A percentile compares a stretch with the other conserved stretches of the same genome.
These are phyloP conservation scores for Symbiodinium natans DNA, from an alignment of 73 alveolate genomes.

Conservation along the genomic window DNA sequence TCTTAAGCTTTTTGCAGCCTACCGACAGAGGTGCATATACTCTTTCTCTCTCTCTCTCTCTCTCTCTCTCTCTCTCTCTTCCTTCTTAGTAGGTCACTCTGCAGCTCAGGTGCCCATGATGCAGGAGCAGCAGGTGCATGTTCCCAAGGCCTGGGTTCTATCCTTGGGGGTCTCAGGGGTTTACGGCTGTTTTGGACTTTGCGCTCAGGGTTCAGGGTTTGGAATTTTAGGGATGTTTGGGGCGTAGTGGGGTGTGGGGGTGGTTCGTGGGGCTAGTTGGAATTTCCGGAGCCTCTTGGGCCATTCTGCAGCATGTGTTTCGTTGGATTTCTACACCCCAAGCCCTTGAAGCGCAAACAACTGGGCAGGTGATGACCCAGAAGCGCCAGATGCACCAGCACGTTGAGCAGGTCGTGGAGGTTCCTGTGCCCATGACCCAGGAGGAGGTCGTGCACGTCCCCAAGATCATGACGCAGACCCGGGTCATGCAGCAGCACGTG, in stretches of 20 bases:
- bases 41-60: no score
- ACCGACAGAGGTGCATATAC: no score
- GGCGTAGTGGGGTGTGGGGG: neutral
- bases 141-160: no score
- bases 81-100: no score
- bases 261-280: neutral
- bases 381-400: constrained; percentile 31
- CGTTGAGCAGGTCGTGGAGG: constrained; percentile 63
- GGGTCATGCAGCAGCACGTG: neutral
- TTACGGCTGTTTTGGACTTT: no score
- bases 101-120: no score
- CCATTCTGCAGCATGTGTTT: no score
- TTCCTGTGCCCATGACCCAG: constrained; percentile 53
- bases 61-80: no score
- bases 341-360: neutral
- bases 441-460: constrained; percentile 61
- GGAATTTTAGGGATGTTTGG: neutral
- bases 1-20: no score
- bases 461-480: neutral
- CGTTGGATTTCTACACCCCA: no score
- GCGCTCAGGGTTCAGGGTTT: neutral
- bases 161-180: no score
- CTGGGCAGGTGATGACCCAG: constrained; percentile 63
- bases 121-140: neutral
- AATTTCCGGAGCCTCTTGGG: no score